Percentiles rank a stretch among this genome's conserved stretches.
These are phyloP conservation scores for Ensete ventricosum DNA, from an alignment of 176 grass and related monocot species.

Conservation along the genomic window DNA sequence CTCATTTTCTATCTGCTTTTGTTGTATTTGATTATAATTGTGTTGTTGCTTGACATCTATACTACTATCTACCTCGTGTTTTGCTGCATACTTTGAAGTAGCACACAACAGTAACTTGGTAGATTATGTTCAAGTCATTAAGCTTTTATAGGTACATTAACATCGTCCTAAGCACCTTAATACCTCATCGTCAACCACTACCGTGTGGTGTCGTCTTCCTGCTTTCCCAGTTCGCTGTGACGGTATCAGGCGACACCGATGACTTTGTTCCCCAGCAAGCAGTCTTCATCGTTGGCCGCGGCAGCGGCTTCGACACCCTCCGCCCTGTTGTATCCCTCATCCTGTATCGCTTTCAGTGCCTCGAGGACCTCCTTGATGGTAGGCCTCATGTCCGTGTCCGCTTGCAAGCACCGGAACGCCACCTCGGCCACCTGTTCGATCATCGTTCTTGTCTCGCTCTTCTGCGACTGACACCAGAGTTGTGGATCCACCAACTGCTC, in stretches of 20 bases:
- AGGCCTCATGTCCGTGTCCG: slow-evolving; percentile 53
- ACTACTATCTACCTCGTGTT: too few relatives aligned
- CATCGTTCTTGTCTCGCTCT: slow-evolving; percentile 32
- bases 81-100: too few relatives aligned
- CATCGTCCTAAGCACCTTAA: too few relatives aligned
- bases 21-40: too few relatives aligned
- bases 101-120: too few relatives aligned
- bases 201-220: slow-evolving; percentile 33
- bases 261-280: slow-evolving; percentile 23
- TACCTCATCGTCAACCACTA: slow-evolving; percentile 20
- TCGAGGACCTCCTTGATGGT: slow-evolving; percentile 72
- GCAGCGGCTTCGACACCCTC: slow-evolving; percentile 8
- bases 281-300: slow-evolving; percentile 20
- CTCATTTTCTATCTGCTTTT: too few relatives aligned
- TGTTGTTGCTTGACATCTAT: too few relatives aligned
- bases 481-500: slow-evolving; percentile 49
- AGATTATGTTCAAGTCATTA: too few relatives aligned
- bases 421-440: slow-evolving; percentile 48
- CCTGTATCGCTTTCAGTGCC: slow-evolving; percentile 38
- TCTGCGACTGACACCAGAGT: slow-evolving; percentile 33
- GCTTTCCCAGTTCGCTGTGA: slow-evolving; percentile 53
- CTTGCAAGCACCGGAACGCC: slow-evolving; percentile 64
- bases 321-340: slow-evolving; percentile 11
- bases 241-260: slow-evolving; percentile 45
- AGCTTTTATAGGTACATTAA: too few relatives aligned